A percentile compares a stretch with the other conserved stretches of the same genome.
phyloP scores from a whole-genome alignment of 805 yeast species.

The Teunomyces aglyptinius region DNA sequence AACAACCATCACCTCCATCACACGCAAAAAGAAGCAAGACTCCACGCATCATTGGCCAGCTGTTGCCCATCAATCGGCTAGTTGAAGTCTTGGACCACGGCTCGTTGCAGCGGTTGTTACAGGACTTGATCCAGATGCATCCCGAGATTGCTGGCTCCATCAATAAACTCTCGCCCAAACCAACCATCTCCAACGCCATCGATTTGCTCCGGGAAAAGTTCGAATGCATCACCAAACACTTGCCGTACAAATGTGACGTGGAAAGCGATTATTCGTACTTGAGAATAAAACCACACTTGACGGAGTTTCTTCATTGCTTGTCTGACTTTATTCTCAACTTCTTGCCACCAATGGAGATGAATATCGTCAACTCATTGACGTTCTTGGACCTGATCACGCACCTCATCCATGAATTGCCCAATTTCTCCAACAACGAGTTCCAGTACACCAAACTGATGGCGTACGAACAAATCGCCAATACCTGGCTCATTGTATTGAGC shows the following conservation, averaged over 20 bases:
- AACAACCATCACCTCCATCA: slow-evolving; percentile 3
- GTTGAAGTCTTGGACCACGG: slow-evolving; percentile 66
- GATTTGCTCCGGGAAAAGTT: slow-evolving; percentile 48
- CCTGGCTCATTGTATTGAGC: slow-evolving; percentile 51
- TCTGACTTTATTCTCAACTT: slow-evolving; percentile 73
- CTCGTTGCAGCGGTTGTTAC: slow-evolving; percentile 52
- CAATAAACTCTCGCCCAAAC: slow-evolving; percentile 52
- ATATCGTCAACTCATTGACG: slow-evolving; percentile 51
- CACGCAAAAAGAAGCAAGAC: slow-evolving; percentile 33
- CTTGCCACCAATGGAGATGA: slow-evolving; percentile 66
- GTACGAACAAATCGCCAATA: slow-evolving; percentile 58
- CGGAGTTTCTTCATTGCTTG: slow-evolving; percentile 67
- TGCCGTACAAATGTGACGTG: slow-evolving; percentile 77
- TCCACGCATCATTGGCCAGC: slow-evolving; percentile 52
- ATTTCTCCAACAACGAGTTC: slow-evolving; percentile 57
- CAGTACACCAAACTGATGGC: slow-evolving; percentile 52
- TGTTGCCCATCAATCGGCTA: slow-evolving; percentile 59
- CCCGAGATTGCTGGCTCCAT: slow-evolving; percentile 62
- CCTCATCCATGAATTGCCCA: slow-evolving; percentile 63
- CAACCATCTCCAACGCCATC: slow-evolving; percentile 53
- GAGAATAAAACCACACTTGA: slow-evolving; percentile 64
- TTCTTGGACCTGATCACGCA: slow-evolving; percentile 63
- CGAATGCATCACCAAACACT: slow-evolving; percentile 41
- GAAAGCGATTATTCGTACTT: slow-evolving; percentile 74
- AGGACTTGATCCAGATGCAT: slow-evolving; percentile 51